These are phyloP conservation scores for Candida sanyaensis DNA, from an alignment of 1,139 yeast species.

Conservation along the genomic window DNA sequence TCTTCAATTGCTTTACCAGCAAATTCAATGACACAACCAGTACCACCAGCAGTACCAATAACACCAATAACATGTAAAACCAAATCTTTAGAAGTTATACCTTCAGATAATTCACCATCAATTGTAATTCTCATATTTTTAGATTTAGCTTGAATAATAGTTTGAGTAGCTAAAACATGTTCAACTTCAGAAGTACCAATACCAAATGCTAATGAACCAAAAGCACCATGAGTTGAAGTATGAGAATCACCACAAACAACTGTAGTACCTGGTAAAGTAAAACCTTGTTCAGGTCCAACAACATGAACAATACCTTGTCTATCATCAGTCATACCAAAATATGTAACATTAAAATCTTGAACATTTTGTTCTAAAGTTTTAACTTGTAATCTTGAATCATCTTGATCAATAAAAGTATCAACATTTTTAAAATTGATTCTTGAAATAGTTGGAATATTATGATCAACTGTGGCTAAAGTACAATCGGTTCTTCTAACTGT, in stretches of 20 bases:
- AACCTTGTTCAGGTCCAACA: constrained; percentile 98
- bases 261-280: constrained; percentile 96
- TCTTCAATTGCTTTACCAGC: constrained; percentile 92
- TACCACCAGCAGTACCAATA: constrained; percentile 99
- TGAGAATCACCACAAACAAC: constrained; percentile 99
- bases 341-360: constrained; percentile 82
- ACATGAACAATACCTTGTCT: constrained; percentile 98
- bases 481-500: constrained; percentile 89
- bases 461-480: constrained; percentile 96
- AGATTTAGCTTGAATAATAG: constrained; percentile 89
- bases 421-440: constrained; percentile 74
- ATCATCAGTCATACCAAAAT: constrained; percentile 89
- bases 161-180: constrained; percentile 97
- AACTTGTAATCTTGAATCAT: constrained; percentile 90
- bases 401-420: constrained; percentile 83
- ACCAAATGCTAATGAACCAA: constrained; percentile 97
- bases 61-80: constrained; percentile 92
- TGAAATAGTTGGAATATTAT: constrained; percentile 91
- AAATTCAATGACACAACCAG: constrained; percentile 94
- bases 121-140: constrained; percentile 91
- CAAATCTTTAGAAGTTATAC: constrained; percentile 94
- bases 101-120: constrained; percentile 79
- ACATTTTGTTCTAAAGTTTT: constrained; percentile 91
- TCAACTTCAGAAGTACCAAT: constrained; percentile 99
- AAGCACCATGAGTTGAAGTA: constrained; percentile 98